Evolutionary conservation across 1,284 basidiomycete genomes (phyloP).

Genomic region (Ganoderma resinaceum): DNA sequence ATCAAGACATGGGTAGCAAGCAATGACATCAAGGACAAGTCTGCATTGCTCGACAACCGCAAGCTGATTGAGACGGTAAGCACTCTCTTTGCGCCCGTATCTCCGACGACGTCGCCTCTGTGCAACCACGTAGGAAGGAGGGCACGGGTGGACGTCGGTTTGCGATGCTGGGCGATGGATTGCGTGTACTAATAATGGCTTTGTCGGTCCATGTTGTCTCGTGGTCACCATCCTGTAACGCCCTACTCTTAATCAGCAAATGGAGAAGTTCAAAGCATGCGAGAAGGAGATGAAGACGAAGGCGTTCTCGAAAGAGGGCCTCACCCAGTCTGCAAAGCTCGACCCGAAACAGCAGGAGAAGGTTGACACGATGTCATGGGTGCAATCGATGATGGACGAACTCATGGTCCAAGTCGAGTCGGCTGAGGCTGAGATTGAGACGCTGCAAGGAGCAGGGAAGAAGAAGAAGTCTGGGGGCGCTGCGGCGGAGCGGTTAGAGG

Average conservation of each 20-base stretch:
- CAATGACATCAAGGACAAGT: conserved; percentile 99
- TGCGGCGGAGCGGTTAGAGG: conserved; percentile 77
- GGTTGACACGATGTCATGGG: conserved; percentile 88
- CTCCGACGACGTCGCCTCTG: conserved; percentile 13
- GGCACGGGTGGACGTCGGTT: conserved; percentile 25
- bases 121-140: conserved; percentile 16
- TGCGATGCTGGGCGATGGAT: conserved; percentile 12
- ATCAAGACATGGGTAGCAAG: conserved; percentile 99
- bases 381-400: conserved; percentile 90
- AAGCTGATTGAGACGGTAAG: conserved; percentile 97
- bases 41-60: conserved; percentile 90
- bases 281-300: conserved; percentile 99
- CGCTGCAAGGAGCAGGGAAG: conserved; percentile 85
- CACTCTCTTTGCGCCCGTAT: conserved; percentile 3
- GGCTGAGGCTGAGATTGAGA: conserved; percentile 95
- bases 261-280: conserved; percentile 99
- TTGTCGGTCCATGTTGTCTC: conserved; percentile 17
- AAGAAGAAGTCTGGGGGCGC: conserved; percentile 75
- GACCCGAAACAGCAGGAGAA: conserved; percentile 99
- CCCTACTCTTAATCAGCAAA: conserved; percentile 75
- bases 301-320: conserved; percentile 98
- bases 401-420: conserved; percentile 93
- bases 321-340: conserved; percentile 93
- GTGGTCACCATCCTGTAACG: conserved; percentile 26
- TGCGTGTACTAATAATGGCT: conserved; percentile 28